Percentiles rank a stretch among this genome's conserved stretches.
These are phyloP conservation scores for Mycosarcoma mackinlayi DNA, from an alignment of 1,284 basidiomycete species.

Conservation along the genomic window DNA sequence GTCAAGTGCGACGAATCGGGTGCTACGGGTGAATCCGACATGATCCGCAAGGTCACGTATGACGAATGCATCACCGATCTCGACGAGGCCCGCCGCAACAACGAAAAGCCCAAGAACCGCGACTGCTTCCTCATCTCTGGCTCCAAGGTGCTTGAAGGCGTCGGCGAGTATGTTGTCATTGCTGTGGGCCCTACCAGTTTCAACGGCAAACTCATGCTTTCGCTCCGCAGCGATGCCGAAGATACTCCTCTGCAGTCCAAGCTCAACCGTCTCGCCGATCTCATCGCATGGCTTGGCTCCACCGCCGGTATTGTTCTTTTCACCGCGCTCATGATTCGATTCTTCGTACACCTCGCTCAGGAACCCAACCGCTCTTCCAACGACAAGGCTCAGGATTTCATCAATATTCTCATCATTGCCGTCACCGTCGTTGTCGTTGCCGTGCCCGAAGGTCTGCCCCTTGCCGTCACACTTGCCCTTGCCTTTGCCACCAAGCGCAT, in stretches of 20 bases:
- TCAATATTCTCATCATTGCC: conserved; percentile 91
- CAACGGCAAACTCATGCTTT: conserved; percentile 79
- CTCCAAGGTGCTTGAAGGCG: conserved; percentile 93
- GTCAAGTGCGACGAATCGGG: conserved; percentile 96
- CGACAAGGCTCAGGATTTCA: conserved; percentile 89
- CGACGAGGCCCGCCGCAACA: conserved; percentile 62
- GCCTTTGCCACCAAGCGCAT: conserved; percentile 97
- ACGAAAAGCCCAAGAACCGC: conserved; percentile 73
- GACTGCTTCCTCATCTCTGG: conserved; percentile 95
- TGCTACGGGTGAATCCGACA: conserved; percentile 94
- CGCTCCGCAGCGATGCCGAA: conserved; percentile 76
- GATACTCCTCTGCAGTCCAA: conserved; percentile 93
- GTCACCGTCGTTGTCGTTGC: conserved; percentile 96
- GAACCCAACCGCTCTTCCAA: conserved; percentile 74
- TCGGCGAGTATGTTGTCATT: conserved; percentile 90
- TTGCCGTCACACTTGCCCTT: conserved; percentile 94
- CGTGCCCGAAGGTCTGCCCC: conserved; percentile 94
- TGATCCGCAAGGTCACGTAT: conserved; percentile 87
- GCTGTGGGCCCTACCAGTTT: conserved; percentile 91
- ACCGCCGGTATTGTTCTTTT: conserved; percentile 86
- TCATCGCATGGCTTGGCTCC: conserved; percentile 91
- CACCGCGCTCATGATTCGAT: conserved; percentile 87
- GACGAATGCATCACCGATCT: conserved; percentile 77
- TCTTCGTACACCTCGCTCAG: conserved; percentile 82
- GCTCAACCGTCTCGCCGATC: conserved; percentile 88